Evolutionary conservation across 441 rosid species (phyloP), one percentile per base, ranked within the genome.

Genomic region (Corymbia calophylla): DNA sequence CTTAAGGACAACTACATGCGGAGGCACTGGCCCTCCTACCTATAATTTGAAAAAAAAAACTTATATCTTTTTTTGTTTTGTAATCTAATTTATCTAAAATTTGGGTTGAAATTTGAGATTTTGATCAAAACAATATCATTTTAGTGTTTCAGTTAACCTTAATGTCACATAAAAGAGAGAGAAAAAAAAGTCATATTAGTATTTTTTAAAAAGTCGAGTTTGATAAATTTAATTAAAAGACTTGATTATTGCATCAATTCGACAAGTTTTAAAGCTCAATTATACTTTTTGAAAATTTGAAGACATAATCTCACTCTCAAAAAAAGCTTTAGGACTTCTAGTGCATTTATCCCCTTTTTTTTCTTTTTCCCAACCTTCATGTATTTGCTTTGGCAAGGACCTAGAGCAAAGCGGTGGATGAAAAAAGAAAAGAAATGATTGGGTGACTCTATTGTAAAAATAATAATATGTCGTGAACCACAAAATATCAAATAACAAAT

Each of bases 231-330:
- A 73, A 73, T 2, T 13, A 6, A 39, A 73, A 1, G 1, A 73
- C 2, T 77, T 44, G 17, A 23, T 23, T 13, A 44, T 77, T 77
- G 2, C 10, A 39, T 1, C 2, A 77, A 77, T 44, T 23, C 12
- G 51, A 77, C 0, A 23, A 44, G 9, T 23, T 23, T 12, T 39
- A 23, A 0, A 4, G 23, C 5, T 7, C 3, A 0, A 39, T 12
- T 23, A 0, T 0, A 21, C 13, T 3, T 39, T 23, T 21, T 11
- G 1, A 11, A 73, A 77, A 4, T 3, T 6, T 0, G 0, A 21
- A 1, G 8, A 73, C 8, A 11, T 9, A 73, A 73, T 21, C 3
- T 0, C 0, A 35, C 17, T 73, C 4, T 0, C 1, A 1, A 2
- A 44, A 39, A 3, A 12, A 6, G 0, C 0, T 77, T 4, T 23